Percentiles rank a stretch among this genome's conserved stretches.
phyloP scores from a whole-genome alignment of 371 early-diverging fungal species.

The Apophysomyces ossiformis region DNA sequence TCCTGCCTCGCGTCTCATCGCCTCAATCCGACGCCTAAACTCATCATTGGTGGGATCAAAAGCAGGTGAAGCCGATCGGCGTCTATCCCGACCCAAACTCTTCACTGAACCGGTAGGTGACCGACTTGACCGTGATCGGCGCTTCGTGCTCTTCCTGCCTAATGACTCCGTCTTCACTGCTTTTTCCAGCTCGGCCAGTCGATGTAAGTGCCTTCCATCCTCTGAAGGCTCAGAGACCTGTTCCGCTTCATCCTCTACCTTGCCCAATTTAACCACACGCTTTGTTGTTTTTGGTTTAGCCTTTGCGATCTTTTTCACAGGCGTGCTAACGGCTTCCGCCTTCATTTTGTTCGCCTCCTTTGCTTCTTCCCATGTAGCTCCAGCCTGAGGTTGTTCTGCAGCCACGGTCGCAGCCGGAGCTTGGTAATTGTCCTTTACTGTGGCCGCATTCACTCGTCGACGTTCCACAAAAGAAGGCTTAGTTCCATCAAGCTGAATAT shows the following conservation, averaged over 20 bases:
- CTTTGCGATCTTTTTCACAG: conserved; percentile 17
- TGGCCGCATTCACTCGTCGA: conserved; percentile 29
- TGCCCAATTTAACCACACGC: conserved; percentile 40
- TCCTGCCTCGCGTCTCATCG: conserved; percentile 67
- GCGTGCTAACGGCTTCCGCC: background rate
- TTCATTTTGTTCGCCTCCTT: conserved; percentile 8
- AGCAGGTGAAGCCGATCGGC: conserved; percentile 23
- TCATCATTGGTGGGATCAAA: conserved; percentile 34
- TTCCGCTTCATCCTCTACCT: conserved; percentile 16
- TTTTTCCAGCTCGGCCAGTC: conserved; percentile 50
- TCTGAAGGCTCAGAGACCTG: conserved; percentile 13
- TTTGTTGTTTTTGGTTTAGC: conserved; percentile 40
- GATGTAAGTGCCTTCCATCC: conserved; percentile 41
- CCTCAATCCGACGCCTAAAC: conserved; percentile 60
- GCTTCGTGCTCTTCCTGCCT: conserved; percentile 20
- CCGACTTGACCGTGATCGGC: conserved; percentile 37
- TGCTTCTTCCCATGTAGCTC: background rate
- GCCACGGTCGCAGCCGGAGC: conserved; percentile 26
- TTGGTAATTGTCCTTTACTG: conserved; percentile 17
- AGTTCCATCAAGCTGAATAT: conserved; percentile 61
- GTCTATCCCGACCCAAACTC: conserved; percentile 18
- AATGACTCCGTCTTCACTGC: conserved; percentile 32
- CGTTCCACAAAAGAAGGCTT: conserved; percentile 59
- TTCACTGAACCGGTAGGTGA: conserved; percentile 21
- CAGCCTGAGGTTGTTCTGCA: conserved; percentile 5